Evolutionary conservation across 23 red algal genomes (phyloP).

Genomic region (Gracilaria domingensis): DNA sequence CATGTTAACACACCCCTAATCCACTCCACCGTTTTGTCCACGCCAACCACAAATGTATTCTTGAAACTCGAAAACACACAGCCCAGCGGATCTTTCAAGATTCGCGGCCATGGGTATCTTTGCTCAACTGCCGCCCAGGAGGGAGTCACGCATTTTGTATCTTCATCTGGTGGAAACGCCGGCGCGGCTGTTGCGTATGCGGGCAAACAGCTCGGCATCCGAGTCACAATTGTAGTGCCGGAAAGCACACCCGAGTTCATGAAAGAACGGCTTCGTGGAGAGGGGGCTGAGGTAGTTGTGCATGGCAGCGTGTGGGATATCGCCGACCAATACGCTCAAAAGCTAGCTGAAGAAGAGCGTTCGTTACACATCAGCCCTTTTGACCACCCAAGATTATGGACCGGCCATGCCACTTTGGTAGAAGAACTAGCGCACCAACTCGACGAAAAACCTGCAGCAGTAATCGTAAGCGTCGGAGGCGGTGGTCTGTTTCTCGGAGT

Average conservation of each 20-base stretch:
- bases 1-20: conserved; percentile 78
- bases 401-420: conserved; percentile 72
- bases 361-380: conserved; percentile 81
- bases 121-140: conserved; percentile 29
- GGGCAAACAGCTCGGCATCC: conserved; percentile 46
- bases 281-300: conserved; percentile 79
- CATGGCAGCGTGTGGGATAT: conserved; percentile 86
- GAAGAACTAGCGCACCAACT: conserved; percentile 77
- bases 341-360: conserved; percentile 44
- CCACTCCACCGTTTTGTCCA: conserved; percentile 51
- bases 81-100: conserved; percentile 87
- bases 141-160: conserved; percentile 64
- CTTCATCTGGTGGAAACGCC: conserved; percentile 90
- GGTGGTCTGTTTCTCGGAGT: conserved; percentile 90
- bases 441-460: conserved; percentile 50
- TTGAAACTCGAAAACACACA: conserved; percentile 90
- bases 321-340: conserved; percentile 67
- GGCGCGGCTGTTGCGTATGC: conserved; percentile 86
- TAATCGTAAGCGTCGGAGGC: conserved; percentile 85
- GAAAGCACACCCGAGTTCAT: conserved; percentile 84
- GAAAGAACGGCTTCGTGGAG: conserved; percentile 61
- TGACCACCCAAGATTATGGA: conserved; percentile 84
- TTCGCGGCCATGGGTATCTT: conserved; percentile 83
- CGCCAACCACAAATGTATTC: conserved; percentile 35
- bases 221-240: conserved; percentile 80